phyloP scores from a whole-genome alignment of 257 asterid genomes.

The Galeopsis tetrahit region DNA sequence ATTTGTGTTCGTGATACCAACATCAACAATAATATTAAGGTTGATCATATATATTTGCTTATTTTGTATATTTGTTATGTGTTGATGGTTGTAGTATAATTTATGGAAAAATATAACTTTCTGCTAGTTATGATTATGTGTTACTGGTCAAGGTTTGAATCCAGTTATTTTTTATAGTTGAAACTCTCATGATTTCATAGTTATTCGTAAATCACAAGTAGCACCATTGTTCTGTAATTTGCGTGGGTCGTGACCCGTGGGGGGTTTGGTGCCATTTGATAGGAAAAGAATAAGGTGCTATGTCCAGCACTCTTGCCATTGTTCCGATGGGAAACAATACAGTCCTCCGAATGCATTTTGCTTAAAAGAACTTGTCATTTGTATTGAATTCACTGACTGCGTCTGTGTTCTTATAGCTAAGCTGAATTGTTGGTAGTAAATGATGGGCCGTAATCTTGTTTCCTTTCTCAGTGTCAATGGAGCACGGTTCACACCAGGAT shows the following conservation, averaged over 20 bases:
- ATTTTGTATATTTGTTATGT: too few species aligned
- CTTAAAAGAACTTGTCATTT: background rate
- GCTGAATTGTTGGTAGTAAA: background rate
- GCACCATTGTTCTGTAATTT: background rate
- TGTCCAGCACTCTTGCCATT: background rate
- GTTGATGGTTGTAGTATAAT: too few species aligned
- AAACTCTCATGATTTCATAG: too few species aligned
- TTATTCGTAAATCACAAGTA: background rate
- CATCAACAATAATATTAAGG: too few species aligned
- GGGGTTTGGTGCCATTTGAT: background rate
- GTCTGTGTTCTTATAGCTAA: background rate
- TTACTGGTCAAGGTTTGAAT: too few species aligned
- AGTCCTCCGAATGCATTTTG: background rate
- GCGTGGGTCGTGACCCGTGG: background rate
- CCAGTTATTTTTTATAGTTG: too few species aligned
- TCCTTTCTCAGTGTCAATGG: conserved; percentile 54
- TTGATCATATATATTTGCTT: too few species aligned
- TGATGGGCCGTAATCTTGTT: background rate
- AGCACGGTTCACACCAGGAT: conserved; percentile 68
- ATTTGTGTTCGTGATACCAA: too few species aligned
- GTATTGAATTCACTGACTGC: background rate
- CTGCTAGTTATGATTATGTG: too few species aligned
- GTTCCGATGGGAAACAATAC: background rate
- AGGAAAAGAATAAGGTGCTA: background rate
- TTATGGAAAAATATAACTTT: too few species aligned